These are phyloP conservation scores for Euphorbia lathyris DNA, from an alignment of 345 rosid genomes.

Conservation along the genomic window DNA sequence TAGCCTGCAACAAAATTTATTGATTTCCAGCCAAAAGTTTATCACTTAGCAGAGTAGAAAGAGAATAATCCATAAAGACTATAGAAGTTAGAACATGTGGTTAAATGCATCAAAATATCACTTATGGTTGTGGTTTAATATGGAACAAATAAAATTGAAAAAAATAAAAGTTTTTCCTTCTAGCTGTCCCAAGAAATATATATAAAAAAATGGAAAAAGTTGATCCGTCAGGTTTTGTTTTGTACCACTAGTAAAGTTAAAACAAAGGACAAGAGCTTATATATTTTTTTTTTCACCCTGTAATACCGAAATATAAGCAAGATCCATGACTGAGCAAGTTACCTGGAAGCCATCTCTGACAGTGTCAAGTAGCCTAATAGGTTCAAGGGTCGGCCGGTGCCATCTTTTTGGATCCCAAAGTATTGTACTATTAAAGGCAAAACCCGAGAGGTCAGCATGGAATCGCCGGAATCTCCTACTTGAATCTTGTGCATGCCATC, in stretches of 20 bases:
- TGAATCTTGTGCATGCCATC: conserved; percentile 48
- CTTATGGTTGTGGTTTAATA: neutral
- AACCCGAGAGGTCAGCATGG: conserved; percentile 53
- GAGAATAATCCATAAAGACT: neutral
- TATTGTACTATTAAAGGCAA: conserved; percentile 65
- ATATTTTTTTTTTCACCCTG: neutral
- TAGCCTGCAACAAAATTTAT: conserved; percentile 35
- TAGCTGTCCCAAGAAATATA: too few species aligned
- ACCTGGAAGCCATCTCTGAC: conserved; percentile 48
- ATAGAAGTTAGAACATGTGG: neutral
- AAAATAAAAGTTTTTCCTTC: too few species aligned
- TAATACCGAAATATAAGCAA: conserved; percentile 1
- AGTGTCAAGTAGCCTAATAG: conserved; percentile 48
- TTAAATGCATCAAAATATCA: neutral
- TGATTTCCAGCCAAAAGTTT: neutral
- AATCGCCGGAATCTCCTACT: conserved; percentile 44
- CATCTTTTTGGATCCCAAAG: conserved; percentile 66
- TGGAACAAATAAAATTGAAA: too few species aligned
- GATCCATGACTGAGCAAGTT: neutral
- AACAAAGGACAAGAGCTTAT: neutral
- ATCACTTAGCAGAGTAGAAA: neutral
- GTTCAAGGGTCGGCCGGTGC: conserved; percentile 53
- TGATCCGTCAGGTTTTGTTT: too few species aligned
- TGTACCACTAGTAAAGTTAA: neutral
- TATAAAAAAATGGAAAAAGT: too few species aligned